A percentile compares a stretch with the other conserved stretches of the same genome.
These are phyloP conservation scores for Trypanosoma boissoni DNA, from an alignment of 208 protist species.

Conservation along the genomic window DNA sequence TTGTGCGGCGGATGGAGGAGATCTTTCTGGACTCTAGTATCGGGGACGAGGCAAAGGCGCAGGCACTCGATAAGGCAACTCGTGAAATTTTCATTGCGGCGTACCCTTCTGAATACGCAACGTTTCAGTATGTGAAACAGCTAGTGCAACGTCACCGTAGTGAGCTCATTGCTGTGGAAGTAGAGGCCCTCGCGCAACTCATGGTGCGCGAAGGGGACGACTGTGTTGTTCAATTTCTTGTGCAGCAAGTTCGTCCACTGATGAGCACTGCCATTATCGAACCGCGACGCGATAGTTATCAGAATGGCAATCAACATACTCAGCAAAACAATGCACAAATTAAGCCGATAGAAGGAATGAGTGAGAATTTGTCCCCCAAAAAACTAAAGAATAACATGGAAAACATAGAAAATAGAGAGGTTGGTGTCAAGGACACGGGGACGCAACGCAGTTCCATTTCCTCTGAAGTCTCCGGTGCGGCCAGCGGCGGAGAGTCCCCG, in stretches of 20 bases:
- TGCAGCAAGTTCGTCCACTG: slow-evolving; percentile 23
- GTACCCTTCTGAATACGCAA: slow-evolving; percentile 10
- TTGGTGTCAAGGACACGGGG: too few species aligned
- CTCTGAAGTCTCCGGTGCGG: too few species aligned
- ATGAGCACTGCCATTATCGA: slow-evolving; percentile 2
- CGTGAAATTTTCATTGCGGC: slow-evolving; percentile 11
- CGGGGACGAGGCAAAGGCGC: slow-evolving; percentile 1
- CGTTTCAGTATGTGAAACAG: slow-evolving; percentile 22
- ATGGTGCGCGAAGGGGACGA: slow-evolving; percentile 20
- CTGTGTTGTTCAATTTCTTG: slow-evolving; percentile 13
- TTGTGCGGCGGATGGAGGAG: slow-evolving; percentile 41
- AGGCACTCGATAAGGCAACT: slow-evolving; percentile 12
- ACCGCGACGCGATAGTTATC: background rate
- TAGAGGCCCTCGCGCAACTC: slow-evolving; percentile 23
- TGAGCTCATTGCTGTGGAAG: slow-evolving; percentile 34
- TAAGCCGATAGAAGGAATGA: too few species aligned
- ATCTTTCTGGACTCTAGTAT: slow-evolving; percentile 19
- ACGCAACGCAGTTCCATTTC: too few species aligned
- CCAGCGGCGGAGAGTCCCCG: too few species aligned
- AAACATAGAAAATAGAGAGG: too few species aligned
- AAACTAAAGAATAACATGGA: too few species aligned
- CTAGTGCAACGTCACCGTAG: slow-evolving; percentile 25
- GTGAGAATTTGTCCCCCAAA: too few species aligned
- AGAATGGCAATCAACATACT: too few species aligned
- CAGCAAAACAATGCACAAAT: too few species aligned